Base-by-base conservation (phyloP, 495 filamentous ascomycete species). In the Neurospora sp. region DNA sequence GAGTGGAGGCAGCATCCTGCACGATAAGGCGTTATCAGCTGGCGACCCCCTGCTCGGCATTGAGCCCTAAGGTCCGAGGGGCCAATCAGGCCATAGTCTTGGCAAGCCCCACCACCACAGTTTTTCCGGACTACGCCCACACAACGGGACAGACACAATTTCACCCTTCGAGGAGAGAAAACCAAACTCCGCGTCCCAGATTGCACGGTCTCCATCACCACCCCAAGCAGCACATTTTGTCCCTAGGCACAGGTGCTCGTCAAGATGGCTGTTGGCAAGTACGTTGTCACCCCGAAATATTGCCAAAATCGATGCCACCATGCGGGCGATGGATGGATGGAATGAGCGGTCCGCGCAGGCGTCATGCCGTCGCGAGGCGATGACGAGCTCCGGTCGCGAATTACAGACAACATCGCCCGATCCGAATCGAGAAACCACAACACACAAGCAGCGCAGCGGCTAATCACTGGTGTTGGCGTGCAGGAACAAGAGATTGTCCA, bases 401-500 rank as follows among this genome's bases (percentile, higher is more conserved):
- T 66, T 77, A 71, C 71, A 70, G 59, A 74, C 69, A 39, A 44
- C 38, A 46, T 70, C 74, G 70, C 73, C 72, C 61, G 66, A 35
- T 37, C 12, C 53, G 53, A 18, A 66, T 66, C 27, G 53, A 31
- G 14, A 35, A 40, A 75, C 70, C 14, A 68, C 69, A 48, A 70
- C 42, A 74, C 48, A 59, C 48, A 59, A 72, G 73, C 74, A 76
- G 44, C 74, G 70, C 61, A 69, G 76, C 77, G 69, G 79, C 85
- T 86, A 84, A 87, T 83, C 79, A 80, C 85, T 42, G 40, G 35
- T 68, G 68, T 66, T 81, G 82, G 81, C 48, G 75, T 80, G 85
- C 81, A 99, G 96, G 92, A 99, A 99, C 89, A 98, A 99, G 93
- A 92, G 96, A 85, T 90, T 99, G 87, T 98, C 96, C 70, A 99